Conservation (phyloP, 1,139 yeast genomes). For the Magnusiomyces sp. region DNA sequence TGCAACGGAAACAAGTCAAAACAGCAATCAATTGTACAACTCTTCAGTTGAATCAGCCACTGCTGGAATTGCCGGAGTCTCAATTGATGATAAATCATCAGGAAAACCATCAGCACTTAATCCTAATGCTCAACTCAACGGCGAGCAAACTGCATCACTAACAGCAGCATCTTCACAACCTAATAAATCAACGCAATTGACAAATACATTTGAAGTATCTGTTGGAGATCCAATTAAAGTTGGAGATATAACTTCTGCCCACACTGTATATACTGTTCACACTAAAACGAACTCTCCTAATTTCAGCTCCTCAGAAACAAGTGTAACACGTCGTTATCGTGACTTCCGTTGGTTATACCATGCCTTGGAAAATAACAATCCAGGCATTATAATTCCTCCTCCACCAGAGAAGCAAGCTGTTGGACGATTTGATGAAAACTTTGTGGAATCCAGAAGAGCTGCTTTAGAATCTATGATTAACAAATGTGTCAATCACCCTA, state of each 20-base stretch:
- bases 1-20: too few relatives aligned
- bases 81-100: too few relatives aligned
- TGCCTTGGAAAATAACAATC: conserved; percentile 77
- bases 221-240: conserved; percentile 91
- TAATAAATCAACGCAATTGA: conserved; percentile 1
- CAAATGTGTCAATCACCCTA: conserved; percentile 51
- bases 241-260: conserved; percentile 83
- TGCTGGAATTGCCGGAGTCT: too few relatives aligned
- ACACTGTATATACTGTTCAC: conserved; percentile 75
- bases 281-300: conserved; percentile 44
- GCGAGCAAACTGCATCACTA: background rate
- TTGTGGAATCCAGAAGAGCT: conserved; percentile 75
- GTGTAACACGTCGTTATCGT: conserved; percentile 68
- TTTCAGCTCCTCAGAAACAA: conserved; percentile 33
- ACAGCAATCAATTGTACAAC: too few relatives aligned
- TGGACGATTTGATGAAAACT: conserved; percentile 80
- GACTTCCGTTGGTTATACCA: conserved; percentile 87
- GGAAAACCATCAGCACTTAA: background rate
- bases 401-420: conserved; percentile 95
- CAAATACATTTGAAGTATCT: conserved; percentile 45
- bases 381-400: conserved; percentile 89
- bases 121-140: too few relatives aligned
- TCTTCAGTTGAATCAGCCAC: too few relatives aligned
- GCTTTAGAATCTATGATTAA: conserved; percentile 84
- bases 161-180: too few relatives aligned